Conservation (phyloP, 1,139 yeast species). For the Blastobotrys elegans region DNA sequence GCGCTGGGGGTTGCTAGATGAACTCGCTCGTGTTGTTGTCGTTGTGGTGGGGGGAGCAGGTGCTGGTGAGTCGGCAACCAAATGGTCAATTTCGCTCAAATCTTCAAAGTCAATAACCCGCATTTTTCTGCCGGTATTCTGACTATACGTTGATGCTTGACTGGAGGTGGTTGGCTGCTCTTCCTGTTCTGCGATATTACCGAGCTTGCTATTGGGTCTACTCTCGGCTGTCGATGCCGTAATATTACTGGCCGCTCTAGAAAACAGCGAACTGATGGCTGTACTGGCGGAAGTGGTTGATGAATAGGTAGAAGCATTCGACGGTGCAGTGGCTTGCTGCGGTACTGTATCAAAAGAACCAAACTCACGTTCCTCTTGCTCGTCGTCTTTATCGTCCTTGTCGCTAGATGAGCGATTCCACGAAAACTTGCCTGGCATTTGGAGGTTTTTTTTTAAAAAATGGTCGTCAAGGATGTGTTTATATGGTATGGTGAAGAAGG, state of each 20-base stretch:
- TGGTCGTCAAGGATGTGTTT: no score
- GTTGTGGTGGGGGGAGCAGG: background rate
- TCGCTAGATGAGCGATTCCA: constrained; percentile 6
- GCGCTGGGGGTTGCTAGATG: constrained; percentile 3
- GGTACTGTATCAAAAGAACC: constrained; percentile 5
- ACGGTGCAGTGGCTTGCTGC: background rate
- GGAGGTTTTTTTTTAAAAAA: no score
- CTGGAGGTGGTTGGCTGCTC: constrained; percentile 1
- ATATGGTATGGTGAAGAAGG: background rate
- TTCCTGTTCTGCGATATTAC: constrained; percentile 5
- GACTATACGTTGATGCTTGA: constrained; percentile 7
- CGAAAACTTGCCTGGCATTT: constrained; percentile 9
- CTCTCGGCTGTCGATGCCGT: constrained; percentile 16
- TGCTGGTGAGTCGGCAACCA: constrained; percentile 5
- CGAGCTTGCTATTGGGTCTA: constrained; percentile 4
- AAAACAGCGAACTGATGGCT: constrained; percentile 25
- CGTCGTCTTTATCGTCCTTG: constrained; percentile 7
- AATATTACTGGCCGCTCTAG: constrained; percentile 21
- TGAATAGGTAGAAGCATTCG: constrained; percentile 14
- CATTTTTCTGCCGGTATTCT: constrained; percentile 20
- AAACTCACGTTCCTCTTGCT: constrained; percentile 12
- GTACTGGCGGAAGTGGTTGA: constrained; percentile 15
- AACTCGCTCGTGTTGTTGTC: no score
- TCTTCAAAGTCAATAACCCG: constrained; percentile 24
- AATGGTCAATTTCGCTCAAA: constrained; percentile 15